Conservation (phyloP, 164 flowering plant species). For the Sedum album region DNA sequence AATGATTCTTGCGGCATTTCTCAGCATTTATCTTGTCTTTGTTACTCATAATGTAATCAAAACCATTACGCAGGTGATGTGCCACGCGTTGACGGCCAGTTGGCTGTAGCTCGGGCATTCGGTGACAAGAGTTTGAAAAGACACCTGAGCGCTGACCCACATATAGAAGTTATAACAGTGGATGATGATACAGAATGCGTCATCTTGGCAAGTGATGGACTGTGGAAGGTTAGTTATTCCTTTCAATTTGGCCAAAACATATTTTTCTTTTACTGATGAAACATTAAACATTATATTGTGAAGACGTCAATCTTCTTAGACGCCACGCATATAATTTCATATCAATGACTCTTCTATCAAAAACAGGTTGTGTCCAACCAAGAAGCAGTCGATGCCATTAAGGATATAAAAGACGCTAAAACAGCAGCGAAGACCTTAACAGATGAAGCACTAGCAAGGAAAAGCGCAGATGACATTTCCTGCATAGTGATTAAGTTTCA, state of each 20-base stretch:
- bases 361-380: slow-evolving; percentile 77
- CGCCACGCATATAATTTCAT: too few relatives aligned
- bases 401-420: slow-evolving; percentile 48
- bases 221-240: slow-evolving; percentile 72
- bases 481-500: slow-evolving; percentile 58
- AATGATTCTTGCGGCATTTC: too few relatives aligned
- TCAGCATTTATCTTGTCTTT: not conserved
- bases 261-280: not conserved
- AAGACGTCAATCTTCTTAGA: too few relatives aligned
- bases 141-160: slow-evolving; percentile 88
- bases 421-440: slow-evolving; percentile 66
- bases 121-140: slow-evolving; percentile 86
- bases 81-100: slow-evolving; percentile 86
- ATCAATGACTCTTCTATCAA: not conserved
- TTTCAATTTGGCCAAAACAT: not conserved
- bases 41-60: not conserved
- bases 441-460: slow-evolving; percentile 58
- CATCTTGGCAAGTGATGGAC: slow-evolving; percentile 89
- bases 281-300: not conserved
- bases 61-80: slow-evolving; percentile 57
- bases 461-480: slow-evolving; percentile 76
- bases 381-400: slow-evolving; percentile 60
- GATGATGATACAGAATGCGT: slow-evolving; percentile 59
- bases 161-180: slow-evolving; percentile 41
- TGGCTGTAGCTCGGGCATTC: slow-evolving; percentile 92